A percentile compares a stretch with the other conserved stretches of the same genome.
phyloP scores from a whole-genome alignment of 2,329 filamentous ascomycete species.

The Raffaelea deltoideospora region DNA sequence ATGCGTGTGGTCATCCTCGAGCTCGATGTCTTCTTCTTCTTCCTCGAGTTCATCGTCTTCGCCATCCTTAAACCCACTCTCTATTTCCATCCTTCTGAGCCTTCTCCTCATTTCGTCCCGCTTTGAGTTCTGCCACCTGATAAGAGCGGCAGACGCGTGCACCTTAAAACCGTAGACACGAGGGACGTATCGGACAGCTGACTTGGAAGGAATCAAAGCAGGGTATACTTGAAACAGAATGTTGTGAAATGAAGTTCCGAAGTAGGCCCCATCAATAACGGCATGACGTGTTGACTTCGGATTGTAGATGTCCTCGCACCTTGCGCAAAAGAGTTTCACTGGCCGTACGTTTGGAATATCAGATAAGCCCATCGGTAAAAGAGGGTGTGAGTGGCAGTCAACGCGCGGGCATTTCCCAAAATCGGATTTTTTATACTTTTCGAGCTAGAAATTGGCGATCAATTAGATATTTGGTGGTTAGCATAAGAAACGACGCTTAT shows the following conservation, averaged over 20 bases:
- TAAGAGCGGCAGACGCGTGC: slow-evolving; percentile 73
- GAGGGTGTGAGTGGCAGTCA: slow-evolving; percentile 81
- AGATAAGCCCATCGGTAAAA: slow-evolving; percentile 87
- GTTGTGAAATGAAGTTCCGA: slow-evolving; percentile 95
- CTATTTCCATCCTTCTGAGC: slow-evolving; percentile 54
- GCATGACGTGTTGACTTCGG: slow-evolving; percentile 94
- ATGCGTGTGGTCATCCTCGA: neutral
- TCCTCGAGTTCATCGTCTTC: slow-evolving; percentile 43
- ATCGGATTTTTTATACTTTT: slow-evolving; percentile 97
- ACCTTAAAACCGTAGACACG: slow-evolving; percentile 90
- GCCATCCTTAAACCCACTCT: slow-evolving; percentile 65
- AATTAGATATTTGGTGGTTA: neutral
- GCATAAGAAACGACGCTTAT: neutral
- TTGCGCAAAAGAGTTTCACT: slow-evolving; percentile 92
- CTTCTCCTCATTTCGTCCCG: slow-evolving; percentile 71
- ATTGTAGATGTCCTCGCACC: slow-evolving; percentile 98
- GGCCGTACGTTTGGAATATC: slow-evolving; percentile 78
- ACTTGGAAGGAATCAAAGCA: slow-evolving; percentile 74
- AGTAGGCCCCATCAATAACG: slow-evolving; percentile 93
- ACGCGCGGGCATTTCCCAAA: slow-evolving; percentile 98
- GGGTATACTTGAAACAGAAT: slow-evolving; percentile 99
- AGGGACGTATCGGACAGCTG: slow-evolving; percentile 70
- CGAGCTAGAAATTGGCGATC: slow-evolving; percentile 47
- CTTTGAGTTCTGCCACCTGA: slow-evolving; percentile 77
- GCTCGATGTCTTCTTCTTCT: slow-evolving; percentile 32